Base-by-base conservation (phyloP, 2,329 filamentous ascomycete species). In the Xylariales sp. region DNA sequence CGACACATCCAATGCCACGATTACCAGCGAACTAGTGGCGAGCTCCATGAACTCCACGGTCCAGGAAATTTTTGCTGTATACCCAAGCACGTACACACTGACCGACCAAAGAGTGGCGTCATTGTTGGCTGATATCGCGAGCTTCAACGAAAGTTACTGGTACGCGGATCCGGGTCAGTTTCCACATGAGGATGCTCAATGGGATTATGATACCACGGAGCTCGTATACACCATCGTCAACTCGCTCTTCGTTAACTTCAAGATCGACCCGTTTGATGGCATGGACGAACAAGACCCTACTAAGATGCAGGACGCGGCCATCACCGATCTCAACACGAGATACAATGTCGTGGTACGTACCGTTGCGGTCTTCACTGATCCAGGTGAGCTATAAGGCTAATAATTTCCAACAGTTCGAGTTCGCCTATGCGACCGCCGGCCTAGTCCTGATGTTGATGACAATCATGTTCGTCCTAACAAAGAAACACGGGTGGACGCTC, bases 361-460 rank as follows among this genome's bases (percentile, higher is more conserved):
- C 8, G 8, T 15, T 1, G 9, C 9, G 4, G 7, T 18, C 20
- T 3, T 15, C 15, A 18, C 12, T 11, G 3, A 2, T 21, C 9
- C 16, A 38, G 7, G 11, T 31, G 4, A 15, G 21, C 2, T 19
- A 38, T 11, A 19, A 37, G 12, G 4, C 25, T 21, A 5, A n/a
- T 18, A 19, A 5, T 4, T 28, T 4, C 20, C 15, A 16, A 10
- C 9, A 42, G 40, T 46, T 42, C 12, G 29, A 19, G n/a, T 46
- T 42, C 21, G 21, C 22, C 4, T 46, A 34, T 16, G 36, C 27
- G 3, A 40, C 46, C 4, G 51, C 50, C 12, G 56, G 52, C 16
- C 8, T 54, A 4, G 46, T 47, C 4, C 43, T 57, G 3, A 46
- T 58, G 12, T 33, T 51, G 21, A 49, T 58, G 46, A 54, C 46